phyloP scores from a whole-genome alignment of 2,329 filamentous ascomycete genomes.

The Dryadomyces quercus-mongolicae region DNA sequence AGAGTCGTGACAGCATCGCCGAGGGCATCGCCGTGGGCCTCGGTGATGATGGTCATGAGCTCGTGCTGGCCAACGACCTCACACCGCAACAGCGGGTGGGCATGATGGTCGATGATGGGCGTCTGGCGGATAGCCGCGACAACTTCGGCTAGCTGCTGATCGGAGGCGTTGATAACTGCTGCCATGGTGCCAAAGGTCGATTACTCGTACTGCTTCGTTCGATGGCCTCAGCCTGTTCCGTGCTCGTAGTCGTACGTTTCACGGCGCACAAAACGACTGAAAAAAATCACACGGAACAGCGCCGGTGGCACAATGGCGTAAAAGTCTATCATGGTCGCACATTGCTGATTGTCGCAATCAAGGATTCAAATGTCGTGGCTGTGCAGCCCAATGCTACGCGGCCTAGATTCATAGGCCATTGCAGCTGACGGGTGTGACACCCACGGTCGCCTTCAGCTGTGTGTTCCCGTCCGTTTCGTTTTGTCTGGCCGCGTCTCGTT shows the following conservation, averaged over 20 bases:
- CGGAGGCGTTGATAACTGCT: background rate
- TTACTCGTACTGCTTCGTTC: no score
- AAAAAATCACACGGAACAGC: no score
- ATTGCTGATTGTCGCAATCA: background rate
- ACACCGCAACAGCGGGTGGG: slow-evolving; percentile 52
- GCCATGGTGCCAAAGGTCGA: background rate
- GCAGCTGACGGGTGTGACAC: no score
- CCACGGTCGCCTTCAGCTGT: no score
- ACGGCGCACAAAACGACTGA: no score
- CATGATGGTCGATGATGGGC: slow-evolving; percentile 63
- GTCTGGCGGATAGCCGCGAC: slow-evolving; percentile 33
- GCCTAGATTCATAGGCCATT: no score
- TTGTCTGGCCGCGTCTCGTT: no score
- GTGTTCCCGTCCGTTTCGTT: no score
- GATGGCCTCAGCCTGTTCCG: no score
- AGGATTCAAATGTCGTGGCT: background rate
- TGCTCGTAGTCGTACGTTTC: background rate
- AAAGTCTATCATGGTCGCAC: no score
- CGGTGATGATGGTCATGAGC: slow-evolving; percentile 52
- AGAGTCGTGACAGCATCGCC: slow-evolving; percentile 49
- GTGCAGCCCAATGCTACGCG: background rate
- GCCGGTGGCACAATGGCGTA: no score
- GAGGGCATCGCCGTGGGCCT: slow-evolving; percentile 59
- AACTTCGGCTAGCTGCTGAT: slow-evolving; percentile 18
- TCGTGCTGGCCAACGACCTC: slow-evolving; percentile 32